phyloP scores from a whole-genome alignment of 305 asterid genomes.

The Andrographis paniculata region DNA sequence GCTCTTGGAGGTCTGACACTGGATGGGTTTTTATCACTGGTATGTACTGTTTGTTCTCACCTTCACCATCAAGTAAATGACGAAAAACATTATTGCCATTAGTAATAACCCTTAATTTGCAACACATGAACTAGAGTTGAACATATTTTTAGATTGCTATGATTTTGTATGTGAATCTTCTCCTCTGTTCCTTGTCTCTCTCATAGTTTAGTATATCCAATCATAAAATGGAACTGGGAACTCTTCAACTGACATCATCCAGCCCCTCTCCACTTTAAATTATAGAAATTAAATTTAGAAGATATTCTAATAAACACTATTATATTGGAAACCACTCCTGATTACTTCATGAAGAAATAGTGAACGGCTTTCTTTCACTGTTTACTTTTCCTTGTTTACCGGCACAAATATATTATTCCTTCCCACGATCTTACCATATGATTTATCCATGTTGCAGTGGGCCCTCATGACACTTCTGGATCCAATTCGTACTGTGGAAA shows the following conservation, averaged over 20 bases:
- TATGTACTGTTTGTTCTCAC: conserved; percentile 24
- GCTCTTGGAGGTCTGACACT: conserved; percentile 81
- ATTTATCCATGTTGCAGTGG: conserved; percentile 52
- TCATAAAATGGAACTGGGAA: too few relatives aligned
- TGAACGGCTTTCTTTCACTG: too few relatives aligned
- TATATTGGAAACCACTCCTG: too few relatives aligned
- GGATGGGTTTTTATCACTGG: conserved; percentile 85
- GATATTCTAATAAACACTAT: too few relatives aligned
- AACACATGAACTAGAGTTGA: background rate
- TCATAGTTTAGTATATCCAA: background rate
- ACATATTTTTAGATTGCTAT: too few relatives aligned
- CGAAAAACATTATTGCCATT: background rate
- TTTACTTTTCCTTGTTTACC: background rate
- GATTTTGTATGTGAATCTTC: too few relatives aligned
- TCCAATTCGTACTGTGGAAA: conserved; percentile 74
- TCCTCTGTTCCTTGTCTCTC: background rate
- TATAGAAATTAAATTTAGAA: too few relatives aligned
- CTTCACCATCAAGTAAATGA: background rate
- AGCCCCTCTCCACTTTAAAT: too few relatives aligned
- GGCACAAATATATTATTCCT: background rate
- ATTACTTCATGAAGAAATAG: too few relatives aligned
- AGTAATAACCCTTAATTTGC: background rate
- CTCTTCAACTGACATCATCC: too few relatives aligned
- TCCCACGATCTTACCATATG: background rate
- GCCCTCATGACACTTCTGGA: conserved; percentile 91